A percentile compares a stretch with the other conserved stretches of the same genome.
phyloP scores from a whole-genome alignment of 306 rosid genomes.

The Casuarina equisetifolia region DNA sequence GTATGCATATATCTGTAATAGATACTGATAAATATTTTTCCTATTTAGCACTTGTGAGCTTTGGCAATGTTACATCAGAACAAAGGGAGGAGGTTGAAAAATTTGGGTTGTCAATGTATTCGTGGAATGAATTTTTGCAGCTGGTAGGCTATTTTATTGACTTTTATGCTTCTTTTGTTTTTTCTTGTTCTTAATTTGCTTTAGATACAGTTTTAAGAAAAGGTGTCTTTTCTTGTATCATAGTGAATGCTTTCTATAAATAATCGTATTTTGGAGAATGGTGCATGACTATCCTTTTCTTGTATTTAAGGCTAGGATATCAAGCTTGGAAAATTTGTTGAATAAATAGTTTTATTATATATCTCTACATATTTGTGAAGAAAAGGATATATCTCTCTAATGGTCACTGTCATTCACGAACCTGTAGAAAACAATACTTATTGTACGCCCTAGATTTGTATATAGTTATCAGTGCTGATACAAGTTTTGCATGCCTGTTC shows the following conservation, averaged over 20 bases:
- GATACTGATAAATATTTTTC: conserved; percentile 14
- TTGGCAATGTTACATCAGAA: conserved; percentile 70
- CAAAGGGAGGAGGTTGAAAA: conserved; percentile 67
- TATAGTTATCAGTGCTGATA: conserved; percentile 30
- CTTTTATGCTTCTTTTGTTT: conserved; percentile 11
- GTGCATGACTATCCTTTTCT: background rate
- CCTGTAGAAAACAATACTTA: conserved; percentile 4
- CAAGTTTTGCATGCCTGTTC: conserved; percentile 31
- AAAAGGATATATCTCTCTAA: conserved; percentile 12
- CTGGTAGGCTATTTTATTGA: conserved; percentile 54
- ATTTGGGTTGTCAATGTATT: conserved; percentile 60
- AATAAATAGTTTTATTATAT: conserved; percentile 10
- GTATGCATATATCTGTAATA: background rate
- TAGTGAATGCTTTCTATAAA: conserved; percentile 1
- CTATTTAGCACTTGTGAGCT: conserved; percentile 81
- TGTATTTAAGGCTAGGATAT: background rate
- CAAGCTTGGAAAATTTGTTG: conserved; percentile 13
- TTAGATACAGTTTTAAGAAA: conserved; percentile 18
- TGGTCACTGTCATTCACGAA: conserved; percentile 15
- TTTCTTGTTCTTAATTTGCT: background rate
- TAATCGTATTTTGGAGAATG: conserved; percentile 1
- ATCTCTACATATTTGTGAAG: background rate
- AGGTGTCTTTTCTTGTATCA: background rate
- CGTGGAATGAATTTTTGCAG: conserved; percentile 81
- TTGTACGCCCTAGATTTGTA: conserved; percentile 15